Evolutionary conservation across 331 rosid species (phyloP), one percentile per base, ranked within the genome.

Genomic region (Acacia pycnantha): DNA sequence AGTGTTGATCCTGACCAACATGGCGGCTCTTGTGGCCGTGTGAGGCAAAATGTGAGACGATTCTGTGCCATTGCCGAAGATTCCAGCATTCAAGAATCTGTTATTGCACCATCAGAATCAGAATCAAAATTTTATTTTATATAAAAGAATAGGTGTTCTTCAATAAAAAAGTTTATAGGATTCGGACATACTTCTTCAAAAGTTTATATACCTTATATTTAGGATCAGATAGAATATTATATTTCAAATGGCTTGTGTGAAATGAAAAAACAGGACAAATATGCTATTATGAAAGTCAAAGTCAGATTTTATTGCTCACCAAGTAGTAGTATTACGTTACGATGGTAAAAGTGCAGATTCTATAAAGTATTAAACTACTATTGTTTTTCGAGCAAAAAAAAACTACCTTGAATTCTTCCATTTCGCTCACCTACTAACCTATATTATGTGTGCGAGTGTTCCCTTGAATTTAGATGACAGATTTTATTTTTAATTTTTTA

Each of bases 1-100:
- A 27, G 98, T 95, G 89, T 95, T 95, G 90, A 89, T 90, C 75
- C 98, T 89, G 59, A 95, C 98, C 21, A 93, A 73, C 98, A 95
- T 95, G 15, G 93, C 98, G 1, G 98, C 98, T 65, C 98, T 88
- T 21, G 98, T 93, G 8, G 95, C 81, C 0, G 98, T 18, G 84
- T 88, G 91, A 46, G 98, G 92, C 44, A 93, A 64, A 2, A 86
- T 88, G 58, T 95, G 96, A 78, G 77, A 46, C 0, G 93, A 70
- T 72, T 93, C 96, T 11, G 88, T 83, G 6, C 84, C 90, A 64
- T 61, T 88, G 50, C 98, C 97, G 5, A 95, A 95, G 40, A 95
- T 86, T 19, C 98, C 98, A 4, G 94, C 90, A 81, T 95, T 95
- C 91, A 95, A 88, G 62, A 93, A 95, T 70, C 98, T 93, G 89